Evolutionary conservation across 495 filamentous ascomycete species (phyloP).

Genomic region (Penicillium egyptiacum): DNA sequence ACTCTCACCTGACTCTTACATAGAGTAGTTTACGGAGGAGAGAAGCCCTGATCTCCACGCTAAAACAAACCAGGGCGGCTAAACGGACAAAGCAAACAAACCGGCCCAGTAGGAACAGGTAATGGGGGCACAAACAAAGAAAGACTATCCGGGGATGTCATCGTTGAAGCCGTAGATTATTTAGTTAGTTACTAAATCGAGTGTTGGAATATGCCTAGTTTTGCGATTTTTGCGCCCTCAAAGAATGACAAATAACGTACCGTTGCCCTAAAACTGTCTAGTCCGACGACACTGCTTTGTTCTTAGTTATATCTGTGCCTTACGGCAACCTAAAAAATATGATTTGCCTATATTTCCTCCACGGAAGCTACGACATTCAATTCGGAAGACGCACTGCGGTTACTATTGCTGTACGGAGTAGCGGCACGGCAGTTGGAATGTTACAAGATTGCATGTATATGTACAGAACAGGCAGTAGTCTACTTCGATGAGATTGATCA

Average conservation of each 20-base stretch:
- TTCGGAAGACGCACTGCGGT: not conserved
- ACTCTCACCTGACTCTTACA: not conserved
- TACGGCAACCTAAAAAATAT: not conserved
- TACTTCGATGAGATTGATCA: slow-evolving; percentile 8
- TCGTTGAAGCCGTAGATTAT: not conserved
- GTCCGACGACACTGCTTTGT: slow-evolving; percentile 4
- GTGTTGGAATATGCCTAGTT: not conserved
- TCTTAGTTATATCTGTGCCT: not conserved
- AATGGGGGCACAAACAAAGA: slow-evolving; percentile 10
- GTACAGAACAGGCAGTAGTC: slow-evolving; percentile 2
- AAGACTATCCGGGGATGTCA: not conserved
- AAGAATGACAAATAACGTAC: slow-evolving; percentile 6
- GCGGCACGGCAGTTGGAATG: slow-evolving; percentile 2
- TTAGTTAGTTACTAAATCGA: not conserved
- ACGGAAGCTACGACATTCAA: not conserved
- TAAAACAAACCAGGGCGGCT: slow-evolving; percentile 3
- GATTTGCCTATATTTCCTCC: not conserved
- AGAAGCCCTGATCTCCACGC: not conserved
- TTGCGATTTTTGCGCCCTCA: not conserved
- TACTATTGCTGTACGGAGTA: not conserved
- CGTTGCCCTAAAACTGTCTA: not conserved
- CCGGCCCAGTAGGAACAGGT: not conserved
- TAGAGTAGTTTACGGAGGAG: not conserved
- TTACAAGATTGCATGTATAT: not conserved
- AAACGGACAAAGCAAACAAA: slow-evolving; percentile 3